phyloP scores from a whole-genome alignment of 306 rosid species.

The Calophaca sinica region DNA sequence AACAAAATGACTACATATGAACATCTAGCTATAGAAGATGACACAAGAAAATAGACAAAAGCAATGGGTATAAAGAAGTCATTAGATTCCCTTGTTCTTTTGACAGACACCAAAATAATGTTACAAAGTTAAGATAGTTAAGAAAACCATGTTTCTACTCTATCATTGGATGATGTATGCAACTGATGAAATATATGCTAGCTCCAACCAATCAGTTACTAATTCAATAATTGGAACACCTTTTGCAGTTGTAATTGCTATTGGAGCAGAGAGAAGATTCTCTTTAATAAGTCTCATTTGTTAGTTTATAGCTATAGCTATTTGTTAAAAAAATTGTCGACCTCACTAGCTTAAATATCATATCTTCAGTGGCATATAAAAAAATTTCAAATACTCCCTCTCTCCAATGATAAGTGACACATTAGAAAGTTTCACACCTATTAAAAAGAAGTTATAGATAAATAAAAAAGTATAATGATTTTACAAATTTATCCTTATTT shows the following conservation, averaged over 20 bases:
- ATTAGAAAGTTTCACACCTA: too few relatives aligned
- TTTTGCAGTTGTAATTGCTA: background rate
- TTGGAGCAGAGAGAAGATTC: background rate
- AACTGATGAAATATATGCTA: conserved; percentile 27
- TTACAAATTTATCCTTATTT: too few relatives aligned
- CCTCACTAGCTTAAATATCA: too few relatives aligned
- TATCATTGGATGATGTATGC: conserved; percentile 40
- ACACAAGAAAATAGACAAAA: conserved; percentile 37
- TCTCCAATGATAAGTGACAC: too few relatives aligned
- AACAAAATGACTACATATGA: background rate
- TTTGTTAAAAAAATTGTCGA: too few relatives aligned
- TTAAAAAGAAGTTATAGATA: too few relatives aligned
- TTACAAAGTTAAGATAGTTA: conserved; percentile 13
- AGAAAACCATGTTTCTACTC: conserved; percentile 19
- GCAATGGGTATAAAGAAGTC: background rate
- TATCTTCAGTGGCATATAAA: too few relatives aligned
- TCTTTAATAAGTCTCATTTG: too few relatives aligned
- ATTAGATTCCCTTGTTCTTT: conserved; percentile 25
- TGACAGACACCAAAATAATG: background rate
- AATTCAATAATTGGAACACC: background rate
- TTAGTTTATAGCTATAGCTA: too few relatives aligned
- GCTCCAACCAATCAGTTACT: background rate
- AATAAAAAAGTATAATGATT: too few relatives aligned
- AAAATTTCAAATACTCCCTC: too few relatives aligned
- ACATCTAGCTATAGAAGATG: background rate